Base-by-base conservation (phyloP, 2,329 filamentous ascomycete genomes). In the Fusarium oxysporum region DNA sequence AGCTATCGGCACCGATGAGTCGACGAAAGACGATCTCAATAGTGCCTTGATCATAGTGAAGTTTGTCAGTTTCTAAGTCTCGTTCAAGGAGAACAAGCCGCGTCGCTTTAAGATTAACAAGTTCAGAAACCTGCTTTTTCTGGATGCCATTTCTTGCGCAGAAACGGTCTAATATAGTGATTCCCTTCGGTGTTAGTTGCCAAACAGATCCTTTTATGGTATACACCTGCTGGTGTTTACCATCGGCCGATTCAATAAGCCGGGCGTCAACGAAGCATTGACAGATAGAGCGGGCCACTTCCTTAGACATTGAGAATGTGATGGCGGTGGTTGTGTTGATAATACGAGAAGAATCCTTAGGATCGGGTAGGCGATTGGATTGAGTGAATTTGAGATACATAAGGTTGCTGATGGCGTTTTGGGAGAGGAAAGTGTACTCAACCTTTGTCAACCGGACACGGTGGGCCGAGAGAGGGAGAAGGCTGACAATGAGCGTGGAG, bases 291-390 rank as follows among this genome's bases (percentile, higher is more conserved):
- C 95, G 91, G 45, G 96, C 96, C 96, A 98, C 98, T 80, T 98
- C 96, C 83, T 96, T 97, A 53, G 96, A 96, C 96, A 99, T 99
- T 68, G 96, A 98, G 81, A 98, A 98, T 4, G 96, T 99, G 0
- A 96, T 99, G 0, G 96, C 98, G 0, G 96, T 99, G 1, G 96
- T 99, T 0, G 96, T 99, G 2, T 96, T 98, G 45, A 99, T 96
- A 77, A 98, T 98, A 73, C 96, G 91, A n/a, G 94, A 95, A 1
- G 95, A 93, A 78, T 98, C 96, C 83, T 98, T 98, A 35, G 96
- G 96, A 79, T 98, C 96, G 4, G 96, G 96, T 95, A 98, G 98
- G 71, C 96, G 93, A 82, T 98, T 98, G 45, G 96, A 98, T 82
- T 99, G 96, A 6, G 96, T 98, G 83, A 99, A 98, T 79, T 98